Evolutionary conservation across 768 basidiomycete genomes (phyloP).

Genomic region (Mycena galericulata): DNA sequence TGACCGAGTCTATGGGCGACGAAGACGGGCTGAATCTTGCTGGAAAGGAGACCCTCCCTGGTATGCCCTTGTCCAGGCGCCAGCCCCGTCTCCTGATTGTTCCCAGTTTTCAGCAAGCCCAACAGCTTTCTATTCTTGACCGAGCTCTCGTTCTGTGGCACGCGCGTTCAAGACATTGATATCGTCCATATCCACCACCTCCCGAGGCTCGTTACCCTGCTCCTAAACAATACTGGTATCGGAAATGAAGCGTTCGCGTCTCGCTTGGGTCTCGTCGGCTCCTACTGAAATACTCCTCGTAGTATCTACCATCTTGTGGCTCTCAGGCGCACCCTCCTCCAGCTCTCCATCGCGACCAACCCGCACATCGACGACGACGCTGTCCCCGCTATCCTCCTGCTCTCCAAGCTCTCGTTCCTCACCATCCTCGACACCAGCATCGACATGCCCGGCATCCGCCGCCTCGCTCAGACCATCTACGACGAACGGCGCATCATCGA

Average conservation of each 20-base stretch:
- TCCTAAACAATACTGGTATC: constrained; percentile 65
- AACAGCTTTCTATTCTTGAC: constrained; percentile 63
- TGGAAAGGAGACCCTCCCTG: constrained; percentile 55
- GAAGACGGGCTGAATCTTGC: constrained; percentile 64
- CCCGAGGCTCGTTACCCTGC: constrained; percentile 59
- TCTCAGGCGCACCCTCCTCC: constrained; percentile 63
- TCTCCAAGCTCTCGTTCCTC: constrained; percentile 61
- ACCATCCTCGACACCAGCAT: constrained; percentile 66
- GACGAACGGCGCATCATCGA: constrained; percentile 55
- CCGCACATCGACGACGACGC: constrained; percentile 66
- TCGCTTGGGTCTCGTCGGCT: not conserved
- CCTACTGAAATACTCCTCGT: constrained; percentile 23
- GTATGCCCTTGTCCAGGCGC: constrained; percentile 42
- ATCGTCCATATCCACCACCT: constrained; percentile 66
- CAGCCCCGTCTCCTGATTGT: not conserved
- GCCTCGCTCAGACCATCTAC: constrained; percentile 53
- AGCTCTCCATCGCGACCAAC: constrained; percentile 66
- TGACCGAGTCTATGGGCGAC: constrained; percentile 60
- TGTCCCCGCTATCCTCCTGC: constrained; percentile 63
- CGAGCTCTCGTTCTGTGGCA: constrained; percentile 63
- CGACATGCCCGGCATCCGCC: constrained; percentile 69
- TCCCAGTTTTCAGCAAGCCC: constrained; percentile 62
- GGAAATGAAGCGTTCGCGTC: constrained; percentile 69
- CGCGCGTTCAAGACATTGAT: constrained; percentile 59
- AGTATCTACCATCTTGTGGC: constrained; percentile 71